Base-by-base conservation (phyloP, 1,284 basidiomycete genomes). In the Sphaerobolus stellatus region DNA sequence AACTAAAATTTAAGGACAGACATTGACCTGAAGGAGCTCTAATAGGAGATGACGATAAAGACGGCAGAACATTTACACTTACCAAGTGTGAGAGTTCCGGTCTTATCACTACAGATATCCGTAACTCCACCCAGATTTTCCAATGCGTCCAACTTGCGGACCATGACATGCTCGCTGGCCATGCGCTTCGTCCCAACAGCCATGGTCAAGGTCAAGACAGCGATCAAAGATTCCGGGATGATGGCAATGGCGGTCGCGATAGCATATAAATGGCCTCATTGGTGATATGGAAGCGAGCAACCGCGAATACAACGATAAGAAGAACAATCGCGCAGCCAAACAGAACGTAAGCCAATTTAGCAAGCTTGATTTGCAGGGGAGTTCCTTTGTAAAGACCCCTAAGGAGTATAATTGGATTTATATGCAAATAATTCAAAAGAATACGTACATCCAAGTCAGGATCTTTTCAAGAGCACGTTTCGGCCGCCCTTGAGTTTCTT, bases 71-170 rank as follows among this genome's bases (percentile, higher is more conserved):
- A 43, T 8, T 24, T 20, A 9, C 8, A 43, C 25, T 30, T 31
- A 16, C 81, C 80, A 66, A 67, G 71, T 0, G 83, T 86, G n/a
- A 86, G 69, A 1, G 83, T 86, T 25, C 83, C 83, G 2, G 83
- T 84, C 69, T 84, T 84, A 68, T 84, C 82, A 18, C 77, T 81
- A 65, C 82, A 85, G 54, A 84, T 78, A 62, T 83, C 79, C 47
- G 82, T 79, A 5, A 84, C 79, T 38, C 78, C 76, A 2, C 77
- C 78, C n/a, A 86, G 68, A n/a, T 78, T 81, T 60, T 85, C 84
- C 50, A 85, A 72, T 11, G 79, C 75, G 62, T 78, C 75, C 45
- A 81, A 67, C 54, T 76, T 78, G 29, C 81, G 74, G 6, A 82
- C 80, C 58, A 83, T 76, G 18, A 77, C 74, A 59, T 75, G 66